Base-by-base conservation (phyloP, 768 basidiomycete species). In the Leucosporidium scottii region DNA sequence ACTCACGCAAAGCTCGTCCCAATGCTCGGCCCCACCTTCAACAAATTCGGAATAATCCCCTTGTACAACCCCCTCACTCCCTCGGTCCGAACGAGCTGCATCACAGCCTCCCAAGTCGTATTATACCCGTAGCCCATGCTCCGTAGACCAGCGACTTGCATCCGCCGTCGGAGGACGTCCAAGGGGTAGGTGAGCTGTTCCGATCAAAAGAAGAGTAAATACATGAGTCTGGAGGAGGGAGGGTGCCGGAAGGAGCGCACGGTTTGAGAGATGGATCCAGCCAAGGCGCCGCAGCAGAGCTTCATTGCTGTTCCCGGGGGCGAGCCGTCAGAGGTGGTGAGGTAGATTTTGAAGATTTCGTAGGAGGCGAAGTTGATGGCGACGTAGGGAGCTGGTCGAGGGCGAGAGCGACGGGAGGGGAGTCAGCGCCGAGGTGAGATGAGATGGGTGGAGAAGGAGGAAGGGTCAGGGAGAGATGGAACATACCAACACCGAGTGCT, bases 81-180 rank as follows among this genome's bases (percentile, higher is more conserved):
- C 7, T 61, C 66, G 5, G 17, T 28, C 28, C 65, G 59, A 9
- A 64, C 47, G 44, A 78, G 62, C 9, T 73, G 72, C 4, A 60
- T 57, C 1, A 76, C 72, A 0, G 57, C 50, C 20, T 67, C 50
- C 66, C 59, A 67, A 6, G 70, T 61, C 2, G 66, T 67, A 13
- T 51, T 67, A 53, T 74, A 74, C 34, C 69, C 48, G 61, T 70
- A 73, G 0, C 71, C 74, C 18, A 79, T 51, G 18, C 79, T 81
- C 73, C 83, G 79, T 86, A 93, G 87, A 18, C 91, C 91, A 8
- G 85, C 83, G 67, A 94, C 90, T 78, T 98, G 94, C 88, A 98
- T 92, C 82, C 97, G 94, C 68, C 94, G 84, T 57, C 94, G 83
- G 66, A 98, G 79, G 8, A 98, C 90, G 77, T 99, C 94, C 75